Percentiles rank a stretch among this genome's conserved stretches.
phyloP scores from a whole-genome alignment of 2,329 filamentous ascomycete genomes.

The Colletotrichum tamarilloi region DNA sequence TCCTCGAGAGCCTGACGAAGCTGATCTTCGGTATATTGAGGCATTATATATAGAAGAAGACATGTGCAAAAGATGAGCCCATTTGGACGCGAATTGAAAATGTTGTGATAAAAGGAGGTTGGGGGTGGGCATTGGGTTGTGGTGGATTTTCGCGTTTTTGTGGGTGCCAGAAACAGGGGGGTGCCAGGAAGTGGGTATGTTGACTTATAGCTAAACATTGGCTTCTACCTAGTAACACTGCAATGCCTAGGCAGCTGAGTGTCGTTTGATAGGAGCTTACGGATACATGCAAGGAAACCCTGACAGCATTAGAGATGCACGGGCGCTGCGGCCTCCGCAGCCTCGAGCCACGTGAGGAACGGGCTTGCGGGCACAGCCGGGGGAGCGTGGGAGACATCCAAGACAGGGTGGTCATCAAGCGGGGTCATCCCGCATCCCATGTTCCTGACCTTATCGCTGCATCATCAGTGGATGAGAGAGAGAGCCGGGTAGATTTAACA shows the following conservation, averaged over 20 bases:
- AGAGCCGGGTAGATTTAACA: slow-evolving; percentile 26
- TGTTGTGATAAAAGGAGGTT: no score
- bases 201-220: background rate
- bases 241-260: background rate
- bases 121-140: no score
- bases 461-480: background rate
- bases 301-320: slow-evolving; percentile 5
- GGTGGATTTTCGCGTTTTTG: no score
- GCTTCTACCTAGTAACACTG: background rate
- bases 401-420: slow-evolving; percentile 29
- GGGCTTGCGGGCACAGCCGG: slow-evolving; percentile 7
- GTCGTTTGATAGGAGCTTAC: slow-evolving; percentile 1
- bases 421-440: slow-evolving; percentile 25
- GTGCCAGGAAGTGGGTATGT: no score
- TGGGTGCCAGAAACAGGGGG: no score
- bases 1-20: no score
- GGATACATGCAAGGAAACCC: slow-evolving; percentile 12
- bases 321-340: background rate
- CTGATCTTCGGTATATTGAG: no score
- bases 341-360: background rate
- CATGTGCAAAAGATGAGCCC: no score
- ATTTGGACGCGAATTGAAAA: no score
- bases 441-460: slow-evolving; percentile 22
- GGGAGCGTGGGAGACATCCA: slow-evolving; percentile 7
- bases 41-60: no score